A percentile compares a stretch with the other conserved stretches of the same genome.
phyloP scores from a whole-genome alignment of 2,329 filamentous ascomycete genomes.

The Colletotrichum higginsianum region DNA sequence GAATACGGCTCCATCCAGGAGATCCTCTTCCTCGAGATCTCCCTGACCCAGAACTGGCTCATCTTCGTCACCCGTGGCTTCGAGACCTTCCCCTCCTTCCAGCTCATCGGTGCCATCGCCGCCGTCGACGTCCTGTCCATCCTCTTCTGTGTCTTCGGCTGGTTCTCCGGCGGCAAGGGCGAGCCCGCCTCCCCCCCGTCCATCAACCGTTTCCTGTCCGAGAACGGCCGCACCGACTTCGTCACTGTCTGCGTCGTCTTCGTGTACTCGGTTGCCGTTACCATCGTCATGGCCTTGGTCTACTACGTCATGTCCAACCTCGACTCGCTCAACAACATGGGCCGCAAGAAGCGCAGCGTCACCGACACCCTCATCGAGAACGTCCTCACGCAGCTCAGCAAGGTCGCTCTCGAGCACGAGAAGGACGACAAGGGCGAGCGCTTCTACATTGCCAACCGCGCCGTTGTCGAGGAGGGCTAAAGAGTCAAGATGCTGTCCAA shows the following conservation, averaged over 20 bases:
- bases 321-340: conserved; percentile 72
- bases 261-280: conserved; percentile 77
- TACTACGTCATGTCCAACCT: conserved; percentile 75
- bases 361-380: conserved; percentile 45
- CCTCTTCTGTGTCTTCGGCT: conserved; percentile 82
- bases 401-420: conserved; percentile 74
- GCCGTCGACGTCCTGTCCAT: conserved; percentile 80
- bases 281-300: conserved; percentile 75
- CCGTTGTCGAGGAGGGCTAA: conserved; percentile 43
- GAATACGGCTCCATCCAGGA: conserved; percentile 83
- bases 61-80: conserved; percentile 84
- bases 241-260: conserved; percentile 77
- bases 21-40: conserved; percentile 81
- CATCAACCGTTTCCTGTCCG: conserved; percentile 52
- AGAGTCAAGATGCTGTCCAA: conserved; percentile 1
- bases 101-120: conserved; percentile 79
- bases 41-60: conserved; percentile 83
- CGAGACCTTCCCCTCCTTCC: conserved; percentile 82
- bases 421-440: conserved; percentile 57
- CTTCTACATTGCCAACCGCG: conserved; percentile 42
- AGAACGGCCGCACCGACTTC: conserved; percentile 61
- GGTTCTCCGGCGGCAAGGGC: conserved; percentile 70
- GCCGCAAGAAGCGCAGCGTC: conserved; percentile 70
- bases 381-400: conserved; percentile 72
- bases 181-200: conserved; percentile 50